phyloP scores from a whole-genome alignment of 2,329 filamentous ascomycete species.

The Aspergillus ochraceoroseus region DNA sequence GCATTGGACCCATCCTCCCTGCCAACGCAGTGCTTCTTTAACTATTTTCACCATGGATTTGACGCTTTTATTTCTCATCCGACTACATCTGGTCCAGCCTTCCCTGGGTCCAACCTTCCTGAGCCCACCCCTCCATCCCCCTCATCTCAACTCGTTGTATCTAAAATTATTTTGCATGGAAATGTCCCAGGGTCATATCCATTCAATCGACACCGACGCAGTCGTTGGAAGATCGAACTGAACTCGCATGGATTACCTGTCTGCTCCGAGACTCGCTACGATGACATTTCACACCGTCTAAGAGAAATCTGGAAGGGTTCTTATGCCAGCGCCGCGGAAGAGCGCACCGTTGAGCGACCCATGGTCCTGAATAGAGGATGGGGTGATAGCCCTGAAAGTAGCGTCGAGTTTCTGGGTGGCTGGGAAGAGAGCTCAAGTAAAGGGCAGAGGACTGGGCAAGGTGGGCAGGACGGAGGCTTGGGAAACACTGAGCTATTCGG shows the following conservation, averaged over 20 bases:
- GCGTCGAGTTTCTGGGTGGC: slow-evolving; percentile 75
- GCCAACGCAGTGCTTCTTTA: slow-evolving; percentile 72
- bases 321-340: slow-evolving; percentile 54
- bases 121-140: slow-evolving; percentile 30
- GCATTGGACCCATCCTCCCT: slow-evolving; percentile 56
- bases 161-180: slow-evolving; percentile 87
- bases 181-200: slow-evolving; percentile 95
- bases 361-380: slow-evolving; percentile 90
- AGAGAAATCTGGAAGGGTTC: slow-evolving; percentile 65
- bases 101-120: slow-evolving; percentile 49
- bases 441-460: slow-evolving; percentile 43
- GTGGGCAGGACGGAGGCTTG: slow-evolving; percentile 49
- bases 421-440: slow-evolving; percentile 68
- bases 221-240: slow-evolving; percentile 71
- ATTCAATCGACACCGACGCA: slow-evolving; percentile 89
- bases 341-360: slow-evolving; percentile 51
- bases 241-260: slow-evolving; percentile 46
- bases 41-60: slow-evolving; percentile 94
- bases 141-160: slow-evolving; percentile 68
- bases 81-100: slow-evolving; percentile 58
- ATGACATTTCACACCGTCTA: slow-evolving; percentile 64
- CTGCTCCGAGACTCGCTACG: slow-evolving; percentile 72
- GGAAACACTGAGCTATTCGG: slow-evolving; percentile 83
- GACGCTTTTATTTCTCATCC: slow-evolving; percentile 86
- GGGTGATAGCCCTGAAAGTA: slow-evolving; percentile 87